A percentile compares a stretch with the other conserved stretches of the same genome.
Conservation (phyloP, 2,329 filamentous ascomycete species). For the Ceratocystis eucalypticola region DNA sequence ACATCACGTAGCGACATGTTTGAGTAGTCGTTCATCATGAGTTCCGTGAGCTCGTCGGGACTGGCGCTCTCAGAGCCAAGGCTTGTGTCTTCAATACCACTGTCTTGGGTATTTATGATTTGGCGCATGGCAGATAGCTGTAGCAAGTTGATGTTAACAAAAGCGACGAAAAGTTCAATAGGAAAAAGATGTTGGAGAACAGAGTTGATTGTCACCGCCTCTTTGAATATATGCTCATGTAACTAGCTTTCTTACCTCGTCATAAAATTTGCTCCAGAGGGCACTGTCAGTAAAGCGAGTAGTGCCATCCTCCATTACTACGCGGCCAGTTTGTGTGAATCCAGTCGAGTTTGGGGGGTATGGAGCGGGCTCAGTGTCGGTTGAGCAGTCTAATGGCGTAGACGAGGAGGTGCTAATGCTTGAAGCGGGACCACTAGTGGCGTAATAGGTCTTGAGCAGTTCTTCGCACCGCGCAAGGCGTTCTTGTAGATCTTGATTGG, state of each 20-base stretch:
- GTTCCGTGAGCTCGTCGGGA: conserved; percentile 39
- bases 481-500: conserved; percentile 49
- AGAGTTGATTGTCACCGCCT: not conserved
- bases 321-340: conserved; percentile 38
- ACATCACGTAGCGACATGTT: conserved; percentile 34
- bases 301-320: conserved; percentile 42
- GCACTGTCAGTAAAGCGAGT: conserved; percentile 45
- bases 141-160: not conserved
- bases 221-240: too few relatives aligned
- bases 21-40: conserved; percentile 35
- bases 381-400: conserved; percentile 5
- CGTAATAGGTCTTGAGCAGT: conserved; percentile 44
- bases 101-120: conserved; percentile 38
- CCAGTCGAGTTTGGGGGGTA: conserved; percentile 17
- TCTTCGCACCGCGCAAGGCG: conserved; percentile 46
- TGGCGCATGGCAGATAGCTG: conserved; percentile 46
- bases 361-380: conserved; percentile 15
- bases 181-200: not conserved
- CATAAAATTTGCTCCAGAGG: conserved; percentile 40
- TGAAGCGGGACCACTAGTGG: conserved; percentile 21
- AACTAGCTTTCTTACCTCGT: conserved; percentile 34
- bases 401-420: conserved; percentile 5
- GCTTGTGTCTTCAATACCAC: conserved; percentile 33
- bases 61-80: conserved; percentile 37
- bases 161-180: not conserved